phyloP scores from a whole-genome alignment of 176 grass and related monocot genomes.

The Canna indica region DNA sequence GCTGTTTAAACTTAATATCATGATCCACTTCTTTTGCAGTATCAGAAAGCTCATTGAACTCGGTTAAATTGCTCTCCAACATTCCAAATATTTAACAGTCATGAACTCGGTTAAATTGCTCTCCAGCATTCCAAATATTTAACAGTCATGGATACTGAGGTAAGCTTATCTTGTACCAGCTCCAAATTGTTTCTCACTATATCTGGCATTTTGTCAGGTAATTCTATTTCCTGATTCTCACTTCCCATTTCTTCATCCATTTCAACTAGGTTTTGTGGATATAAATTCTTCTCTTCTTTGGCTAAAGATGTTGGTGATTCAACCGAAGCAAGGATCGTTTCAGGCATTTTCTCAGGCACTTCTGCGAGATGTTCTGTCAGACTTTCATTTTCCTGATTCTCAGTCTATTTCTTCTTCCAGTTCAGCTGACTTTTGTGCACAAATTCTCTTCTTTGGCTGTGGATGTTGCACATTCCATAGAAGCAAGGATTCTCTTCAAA shows the following conservation, averaged over 20 bases:
- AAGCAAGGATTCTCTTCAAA: slow-evolving; percentile 45
- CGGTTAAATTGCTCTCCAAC: slow-evolving; percentile 43
- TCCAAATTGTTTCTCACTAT: slow-evolving; percentile 55
- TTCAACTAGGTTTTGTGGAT: slow-evolving; percentile 26
- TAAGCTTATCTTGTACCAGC: slow-evolving; percentile 52
- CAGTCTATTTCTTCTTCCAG: too few relatives aligned
- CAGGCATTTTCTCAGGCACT: too few relatives aligned
- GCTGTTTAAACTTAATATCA: slow-evolving; percentile 32
- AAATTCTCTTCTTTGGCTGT: too few relatives aligned
- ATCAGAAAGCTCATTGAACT: slow-evolving; percentile 51
- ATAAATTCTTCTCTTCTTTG: slow-evolving; percentile 25
- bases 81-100: too few relatives aligned
- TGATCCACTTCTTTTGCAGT: slow-evolving; percentile 24
- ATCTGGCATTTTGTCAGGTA: slow-evolving; percentile 38
- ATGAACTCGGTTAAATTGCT: too few relatives aligned
- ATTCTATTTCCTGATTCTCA: neutral
- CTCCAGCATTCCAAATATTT: too few relatives aligned
- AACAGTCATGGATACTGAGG: slow-evolving; percentile 32
- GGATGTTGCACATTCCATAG: too few relatives aligned
- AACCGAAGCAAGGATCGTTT: too few relatives aligned
- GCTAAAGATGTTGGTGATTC: slow-evolving; percentile 21
- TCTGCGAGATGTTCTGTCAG: too few relatives aligned
- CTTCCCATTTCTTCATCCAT: neutral
- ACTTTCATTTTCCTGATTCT: too few relatives aligned
- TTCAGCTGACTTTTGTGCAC: too few relatives aligned